These are phyloP conservation scores for Myxozyma sirexii DNA, from an alignment of 805 yeast genomes.

Conservation along the genomic window DNA sequence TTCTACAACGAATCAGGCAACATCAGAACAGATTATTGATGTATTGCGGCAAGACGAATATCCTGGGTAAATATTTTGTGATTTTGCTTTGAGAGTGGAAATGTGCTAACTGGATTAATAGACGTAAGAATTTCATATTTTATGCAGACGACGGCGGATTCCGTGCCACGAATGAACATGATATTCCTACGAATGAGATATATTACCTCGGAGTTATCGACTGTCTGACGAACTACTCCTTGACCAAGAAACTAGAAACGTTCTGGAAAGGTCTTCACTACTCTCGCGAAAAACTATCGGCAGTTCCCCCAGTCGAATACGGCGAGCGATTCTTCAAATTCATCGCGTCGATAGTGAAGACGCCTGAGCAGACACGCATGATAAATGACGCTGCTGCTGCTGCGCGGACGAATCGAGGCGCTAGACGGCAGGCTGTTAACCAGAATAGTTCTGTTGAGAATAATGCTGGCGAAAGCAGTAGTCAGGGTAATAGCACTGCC, in stretches of 20 bases:
- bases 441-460: background rate
- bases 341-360: conserved; percentile 45
- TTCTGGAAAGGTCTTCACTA: conserved; percentile 77
- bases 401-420: background rate
- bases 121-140: conserved; percentile 52
- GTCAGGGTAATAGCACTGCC: background rate
- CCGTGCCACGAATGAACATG: conserved; percentile 64
- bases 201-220: conserved; percentile 94
- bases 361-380: conserved; percentile 10
- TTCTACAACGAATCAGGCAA: conserved; percentile 17
- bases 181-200: conserved; percentile 64
- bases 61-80: conserved; percentile 25
- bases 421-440: background rate
- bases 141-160: conserved; percentile 86
- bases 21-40: conserved; percentile 24
- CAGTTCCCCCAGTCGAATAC: conserved; percentile 87
- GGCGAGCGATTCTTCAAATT: conserved; percentile 83
- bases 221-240: conserved; percentile 75
- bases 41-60: conserved; percentile 34
- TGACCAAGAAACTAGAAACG: conserved; percentile 79
- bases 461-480: background rate
- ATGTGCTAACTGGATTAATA: conserved; percentile 28
- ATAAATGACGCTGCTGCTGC: conserved; percentile 5
- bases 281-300: conserved; percentile 71
- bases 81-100: conserved; percentile 21